phyloP scores from a whole-genome alignment of 83 land plant genomes.

The Thuja plicata region DNA sequence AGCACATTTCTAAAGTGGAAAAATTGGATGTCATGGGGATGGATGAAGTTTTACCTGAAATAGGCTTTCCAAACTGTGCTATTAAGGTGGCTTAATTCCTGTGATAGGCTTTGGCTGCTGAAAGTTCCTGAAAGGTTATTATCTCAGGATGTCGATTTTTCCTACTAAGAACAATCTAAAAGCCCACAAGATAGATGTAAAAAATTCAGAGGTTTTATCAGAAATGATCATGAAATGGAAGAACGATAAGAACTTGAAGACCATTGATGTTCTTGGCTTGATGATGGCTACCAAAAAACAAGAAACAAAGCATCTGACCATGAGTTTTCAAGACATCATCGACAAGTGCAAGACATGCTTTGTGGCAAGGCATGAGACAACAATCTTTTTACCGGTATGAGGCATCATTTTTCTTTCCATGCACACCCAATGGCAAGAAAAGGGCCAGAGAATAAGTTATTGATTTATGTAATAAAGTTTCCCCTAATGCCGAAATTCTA shows the following conservation, averaged over 20 bases:
- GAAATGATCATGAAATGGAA: conserved; percentile 15
- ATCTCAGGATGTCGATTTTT: conserved; percentile 19
- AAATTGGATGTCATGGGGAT: no score
- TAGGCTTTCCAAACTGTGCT: no score
- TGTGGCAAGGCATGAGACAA: conserved; percentile 41
- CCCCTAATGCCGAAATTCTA: conserved; percentile 9
- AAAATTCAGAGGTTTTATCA: conserved; percentile 12
- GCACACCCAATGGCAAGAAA: conserved; percentile 42
- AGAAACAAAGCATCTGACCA: neutral
- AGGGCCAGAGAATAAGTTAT: conserved; percentile 28
- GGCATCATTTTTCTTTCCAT: conserved; percentile 27
- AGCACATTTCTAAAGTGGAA: no score
- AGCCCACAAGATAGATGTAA: neutral
- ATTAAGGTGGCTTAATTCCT: no score
- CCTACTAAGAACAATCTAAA: conserved; percentile 26
- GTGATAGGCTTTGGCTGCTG: no score
- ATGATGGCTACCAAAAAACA: conserved; percentile 16
- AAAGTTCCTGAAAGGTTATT: no score
- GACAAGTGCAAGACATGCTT: conserved; percentile 40
- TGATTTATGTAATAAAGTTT: conserved; percentile 6
- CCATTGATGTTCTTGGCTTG: conserved; percentile 20
- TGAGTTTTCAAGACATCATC: conserved; percentile 17
- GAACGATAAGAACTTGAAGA: neutral
- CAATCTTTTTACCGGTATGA: conserved; percentile 16
- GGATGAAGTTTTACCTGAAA: no score